A percentile compares a stretch with the other conserved stretches of the same genome.
These are phyloP conservation scores for Puccinia brachypodii DNA, from an alignment of 1,284 basidiomycete species.

Conservation along the genomic window DNA sequence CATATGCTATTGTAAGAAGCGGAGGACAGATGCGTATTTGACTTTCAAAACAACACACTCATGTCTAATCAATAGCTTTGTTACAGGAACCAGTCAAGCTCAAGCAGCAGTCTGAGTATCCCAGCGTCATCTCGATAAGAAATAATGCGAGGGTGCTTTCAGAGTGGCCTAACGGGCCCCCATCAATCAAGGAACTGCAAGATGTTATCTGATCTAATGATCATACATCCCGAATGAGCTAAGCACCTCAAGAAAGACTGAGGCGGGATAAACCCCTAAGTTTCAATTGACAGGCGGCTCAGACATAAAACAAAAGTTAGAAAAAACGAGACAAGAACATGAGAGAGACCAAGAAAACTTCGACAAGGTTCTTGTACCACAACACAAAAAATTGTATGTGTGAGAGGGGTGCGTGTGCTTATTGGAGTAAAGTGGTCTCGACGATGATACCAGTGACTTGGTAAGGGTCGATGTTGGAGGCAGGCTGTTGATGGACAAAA, in stretches of 20 bases:
- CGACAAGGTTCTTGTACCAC: background rate
- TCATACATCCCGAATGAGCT: background rate
- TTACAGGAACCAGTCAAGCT: no score
- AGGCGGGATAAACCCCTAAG: background rate
- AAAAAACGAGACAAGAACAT: background rate
- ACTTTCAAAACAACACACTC: no score
- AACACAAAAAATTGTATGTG: background rate
- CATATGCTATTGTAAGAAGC: no score
- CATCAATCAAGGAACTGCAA: no score
- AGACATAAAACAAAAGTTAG: background rate
- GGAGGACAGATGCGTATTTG: no score
- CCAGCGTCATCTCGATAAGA: no score
- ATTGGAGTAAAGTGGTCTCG: slow-evolving; percentile 71
- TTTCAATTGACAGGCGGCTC: background rate
- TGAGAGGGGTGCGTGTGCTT: background rate
- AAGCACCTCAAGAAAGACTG: background rate
- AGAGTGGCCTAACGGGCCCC: no score
- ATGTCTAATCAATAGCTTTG: no score
- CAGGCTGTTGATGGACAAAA: slow-evolving; percentile 65
- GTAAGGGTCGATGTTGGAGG: slow-evolving; percentile 87
- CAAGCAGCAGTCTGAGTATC: no score
- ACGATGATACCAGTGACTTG: slow-evolving; percentile 72
- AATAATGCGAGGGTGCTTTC: no score
- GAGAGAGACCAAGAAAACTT: background rate
- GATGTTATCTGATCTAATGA: background rate